Evolutionary conservation across 257 asterid genomes (phyloP).

Genomic region (Gentiana macrophylla): DNA sequence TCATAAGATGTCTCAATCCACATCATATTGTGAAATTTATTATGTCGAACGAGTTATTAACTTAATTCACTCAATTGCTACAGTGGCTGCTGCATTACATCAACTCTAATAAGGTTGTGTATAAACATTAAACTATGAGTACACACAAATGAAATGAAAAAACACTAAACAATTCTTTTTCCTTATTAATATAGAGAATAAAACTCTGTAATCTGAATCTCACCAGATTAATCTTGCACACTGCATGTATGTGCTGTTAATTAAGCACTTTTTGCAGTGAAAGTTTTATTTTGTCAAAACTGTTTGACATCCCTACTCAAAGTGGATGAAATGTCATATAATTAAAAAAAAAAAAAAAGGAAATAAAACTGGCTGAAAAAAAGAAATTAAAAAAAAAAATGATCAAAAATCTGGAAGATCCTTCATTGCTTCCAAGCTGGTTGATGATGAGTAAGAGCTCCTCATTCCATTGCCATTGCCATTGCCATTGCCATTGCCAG

Average conservation of each 20-base stretch:
- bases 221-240: not conserved
- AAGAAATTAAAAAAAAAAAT: not conserved
- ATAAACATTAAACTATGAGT: no score
- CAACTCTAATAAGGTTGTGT: no score
- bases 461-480: not conserved
- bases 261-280: not conserved
- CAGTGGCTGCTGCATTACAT: no score
- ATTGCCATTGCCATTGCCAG: not conserved
- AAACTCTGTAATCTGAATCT: not conserved
- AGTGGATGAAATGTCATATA: no score
- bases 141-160: no score
- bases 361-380: not conserved
- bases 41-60: no score
- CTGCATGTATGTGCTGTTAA: no score
- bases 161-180: no score
- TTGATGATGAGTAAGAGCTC: constrained; percentile 18
- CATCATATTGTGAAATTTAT: no score
- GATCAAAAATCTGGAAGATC: no score
- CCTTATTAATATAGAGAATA: not conserved
- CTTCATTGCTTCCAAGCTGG: constrained; percentile 12
- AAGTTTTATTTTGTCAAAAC: not conserved
- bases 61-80: no score
- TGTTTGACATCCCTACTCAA: not conserved
- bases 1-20: no score
- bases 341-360: not conserved